Evolutionary conservation across 2,329 filamentous ascomycete genomes (phyloP).

Genomic region (Botryotinia calthae): DNA sequence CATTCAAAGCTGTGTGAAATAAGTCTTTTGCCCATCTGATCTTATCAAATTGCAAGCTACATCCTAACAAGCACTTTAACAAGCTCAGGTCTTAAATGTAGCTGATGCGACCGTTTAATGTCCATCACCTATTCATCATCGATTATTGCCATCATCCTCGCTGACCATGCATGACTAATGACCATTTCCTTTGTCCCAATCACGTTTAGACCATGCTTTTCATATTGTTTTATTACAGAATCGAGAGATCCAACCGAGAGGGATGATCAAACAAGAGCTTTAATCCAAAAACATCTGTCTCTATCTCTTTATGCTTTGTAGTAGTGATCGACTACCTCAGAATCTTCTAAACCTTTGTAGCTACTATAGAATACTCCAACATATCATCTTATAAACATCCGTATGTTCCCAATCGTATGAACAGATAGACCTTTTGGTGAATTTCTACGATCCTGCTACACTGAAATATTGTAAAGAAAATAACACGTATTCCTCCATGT

Average conservation of each 20-base stretch:
- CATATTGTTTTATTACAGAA: no score
- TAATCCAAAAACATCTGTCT: no score
- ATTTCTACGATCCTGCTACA: not conserved
- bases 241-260: no score
- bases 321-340: rapidly evolving
- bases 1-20: not conserved
- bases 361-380: not conserved
- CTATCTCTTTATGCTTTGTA: not conserved
- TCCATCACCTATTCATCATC: not conserved
- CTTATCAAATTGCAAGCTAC: not conserved
- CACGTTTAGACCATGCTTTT: no score
- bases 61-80: not conserved
- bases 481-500: not conserved
- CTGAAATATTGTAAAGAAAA: not conserved
- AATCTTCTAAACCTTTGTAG: not conserved
- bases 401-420: not conserved
- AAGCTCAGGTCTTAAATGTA: not conserved
- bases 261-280: no score
- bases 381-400: not conserved
- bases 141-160: not conserved
- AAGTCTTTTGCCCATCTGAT: not conserved
- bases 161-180: no score
- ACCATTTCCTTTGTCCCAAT: no score
- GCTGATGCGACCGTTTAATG: not conserved
- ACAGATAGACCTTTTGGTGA: not conserved